Conservation (phyloP, 78 protist species). For the Anaeramoeba ignava region DNA sequence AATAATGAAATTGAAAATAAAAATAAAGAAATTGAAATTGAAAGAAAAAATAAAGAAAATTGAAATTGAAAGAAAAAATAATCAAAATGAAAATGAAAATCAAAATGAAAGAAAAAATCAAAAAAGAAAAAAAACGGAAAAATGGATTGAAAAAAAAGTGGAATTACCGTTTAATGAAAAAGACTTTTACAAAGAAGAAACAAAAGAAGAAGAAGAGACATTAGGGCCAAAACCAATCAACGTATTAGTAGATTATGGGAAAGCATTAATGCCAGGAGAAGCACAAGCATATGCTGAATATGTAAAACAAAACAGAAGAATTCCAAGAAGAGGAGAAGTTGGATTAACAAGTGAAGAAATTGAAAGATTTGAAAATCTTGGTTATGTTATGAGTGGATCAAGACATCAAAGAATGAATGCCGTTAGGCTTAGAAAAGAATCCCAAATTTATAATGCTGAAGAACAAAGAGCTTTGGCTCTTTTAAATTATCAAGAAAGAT, state of each 20-base stretch:
- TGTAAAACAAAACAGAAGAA: constrained; percentile 67
- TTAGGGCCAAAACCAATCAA: background rate
- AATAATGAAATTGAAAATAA: background rate
- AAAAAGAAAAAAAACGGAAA: no score
- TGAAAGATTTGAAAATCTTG: constrained; percentile 45
- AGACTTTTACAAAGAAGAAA: background rate
- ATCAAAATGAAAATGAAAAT: no score
- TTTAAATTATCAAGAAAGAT: constrained; percentile 62
- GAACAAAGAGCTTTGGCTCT: constrained; percentile 66
- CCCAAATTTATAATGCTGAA: constrained; percentile 70
- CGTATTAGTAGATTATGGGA: constrained; percentile 6
- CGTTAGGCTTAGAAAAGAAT: constrained; percentile 81
- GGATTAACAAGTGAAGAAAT: constrained; percentile 70
- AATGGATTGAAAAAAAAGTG: background rate
- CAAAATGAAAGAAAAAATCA: no score
- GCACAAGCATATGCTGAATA: constrained; percentile 66
- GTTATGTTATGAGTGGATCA: constrained; percentile 83
- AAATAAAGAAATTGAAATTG: background rate
- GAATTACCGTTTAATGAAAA: background rate
- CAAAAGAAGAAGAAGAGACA: background rate
- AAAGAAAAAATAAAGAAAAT: background rate
- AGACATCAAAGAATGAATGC: constrained; percentile 84
- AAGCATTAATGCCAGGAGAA: constrained; percentile 69
- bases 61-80: background rate
- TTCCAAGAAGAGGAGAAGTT: constrained; percentile 88